phyloP scores from a whole-genome alignment of 2,329 filamentous ascomycete species.

The Aureobasidium uvarum region DNA sequence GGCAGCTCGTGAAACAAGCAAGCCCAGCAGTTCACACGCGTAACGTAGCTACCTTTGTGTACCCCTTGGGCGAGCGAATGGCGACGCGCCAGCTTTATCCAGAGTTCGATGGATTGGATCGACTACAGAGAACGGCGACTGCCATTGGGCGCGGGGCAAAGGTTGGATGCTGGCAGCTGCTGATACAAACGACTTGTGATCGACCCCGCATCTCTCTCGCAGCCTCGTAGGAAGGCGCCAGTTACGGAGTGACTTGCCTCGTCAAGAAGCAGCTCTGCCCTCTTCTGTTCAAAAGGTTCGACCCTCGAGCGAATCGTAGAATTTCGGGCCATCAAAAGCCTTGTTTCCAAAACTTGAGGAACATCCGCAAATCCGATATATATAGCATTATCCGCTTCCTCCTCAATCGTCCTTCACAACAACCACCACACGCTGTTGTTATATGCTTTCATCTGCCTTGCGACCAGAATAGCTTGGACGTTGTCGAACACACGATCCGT shows the following conservation, averaged over 20 bases:
- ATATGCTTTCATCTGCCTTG: neutral
- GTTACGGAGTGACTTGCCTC: constrained; percentile 6
- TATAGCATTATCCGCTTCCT: constrained; percentile 9
- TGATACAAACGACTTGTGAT: constrained; percentile 21
- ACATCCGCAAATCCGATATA: constrained; percentile 16
- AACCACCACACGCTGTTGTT: neutral
- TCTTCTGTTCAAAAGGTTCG: neutral
- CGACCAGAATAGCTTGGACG: neutral
- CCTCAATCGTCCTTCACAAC: neutral
- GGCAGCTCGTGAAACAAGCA: neutral
- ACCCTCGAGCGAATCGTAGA: constrained; percentile 13
- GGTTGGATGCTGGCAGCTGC: constrained; percentile 13
- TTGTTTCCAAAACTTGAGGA: neutral
- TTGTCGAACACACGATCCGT: neutral
- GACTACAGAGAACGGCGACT: neutral
- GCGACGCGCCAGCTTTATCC: neutral
- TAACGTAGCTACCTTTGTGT: constrained; percentile 17
- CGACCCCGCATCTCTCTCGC: constrained; percentile 19
- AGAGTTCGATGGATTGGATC: neutral
- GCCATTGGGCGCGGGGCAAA: constrained; percentile 18
- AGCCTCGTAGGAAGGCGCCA: constrained; percentile 14
- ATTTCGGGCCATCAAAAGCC: neutral
- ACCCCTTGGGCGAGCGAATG: constrained; percentile 6
- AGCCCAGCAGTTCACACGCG: neutral
- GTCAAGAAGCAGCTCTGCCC: neutral